Base-by-base conservation (phyloP, 352 stramenopile species). In the Pythium dissimile region DNA sequence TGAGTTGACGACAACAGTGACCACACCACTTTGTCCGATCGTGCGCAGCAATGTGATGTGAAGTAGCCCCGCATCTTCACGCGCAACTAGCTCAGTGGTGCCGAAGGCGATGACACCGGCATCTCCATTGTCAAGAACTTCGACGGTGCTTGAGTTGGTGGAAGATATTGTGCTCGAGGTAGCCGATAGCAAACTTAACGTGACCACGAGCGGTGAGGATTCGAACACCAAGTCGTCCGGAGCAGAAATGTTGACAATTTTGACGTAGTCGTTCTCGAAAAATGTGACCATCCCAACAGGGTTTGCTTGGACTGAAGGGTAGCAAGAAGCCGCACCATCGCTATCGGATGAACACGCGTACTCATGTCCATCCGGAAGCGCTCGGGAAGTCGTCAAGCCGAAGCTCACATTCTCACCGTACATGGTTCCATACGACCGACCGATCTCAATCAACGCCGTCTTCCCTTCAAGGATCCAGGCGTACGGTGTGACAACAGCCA, bases 51-150 rank as follows among this genome's bases (percentile, higher is more conserved):
- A 41, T 6, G 24, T 21, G 23, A 77, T 28, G 24, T 45, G 5
- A 2, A 62, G 2, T 3, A 26, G 6, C 38, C 62, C 48, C 5
- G 37, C 23, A 26, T 69, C 47, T 46, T 80, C 61, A 15, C 42
- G 15, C 0, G 80, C 52, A 16, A 0, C 59, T 3, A 71, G 20
- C 3, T 67, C 13, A 1, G 21, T 41, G 11, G 23, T 49, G 0
- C 34, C 32, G 41, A 86, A 84, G 0, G 3, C 20, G 8, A 86
- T 55, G 0, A 59, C 21, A 9, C 72, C 69, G 32, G 69, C 64
- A 31, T 82, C 71, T 6, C 61, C 50, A 32, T 78, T 64, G 49
- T 80, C 72, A 24, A 69, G 16, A 6, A 79, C 66, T 13, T 52
- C 20, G 1, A 85, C 59, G 10, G 44, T 53, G 16, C 59, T 42